Evolutionary conservation across 1,284 basidiomycete genomes (phyloP).

Genomic region (Cryptococcus sp.): DNA sequence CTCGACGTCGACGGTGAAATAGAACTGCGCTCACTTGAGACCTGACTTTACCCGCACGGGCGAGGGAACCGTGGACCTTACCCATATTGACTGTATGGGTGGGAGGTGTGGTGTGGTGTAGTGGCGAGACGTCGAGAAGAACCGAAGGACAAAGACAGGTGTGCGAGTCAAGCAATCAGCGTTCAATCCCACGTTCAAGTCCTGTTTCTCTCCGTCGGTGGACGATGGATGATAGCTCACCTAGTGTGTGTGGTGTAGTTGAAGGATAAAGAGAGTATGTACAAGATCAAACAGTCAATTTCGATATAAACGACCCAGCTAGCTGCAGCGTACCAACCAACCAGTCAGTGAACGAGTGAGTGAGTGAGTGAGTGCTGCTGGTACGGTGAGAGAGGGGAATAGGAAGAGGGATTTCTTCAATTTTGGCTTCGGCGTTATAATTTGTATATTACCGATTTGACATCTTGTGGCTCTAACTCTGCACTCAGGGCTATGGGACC

Average conservation of each 20-base stretch:
- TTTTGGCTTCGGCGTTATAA: background rate
- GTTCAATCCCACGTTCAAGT: background rate
- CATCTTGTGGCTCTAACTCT: background rate
- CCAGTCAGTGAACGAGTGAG: background rate
- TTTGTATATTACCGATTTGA: background rate
- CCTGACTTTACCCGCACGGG: constrained; percentile 99
- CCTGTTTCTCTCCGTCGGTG: background rate
- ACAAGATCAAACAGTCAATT: constrained; percentile 1
- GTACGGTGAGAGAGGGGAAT: background rate
- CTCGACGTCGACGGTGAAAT: constrained; percentile 3
- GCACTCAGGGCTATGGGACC: background rate
- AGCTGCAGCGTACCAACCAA: background rate
- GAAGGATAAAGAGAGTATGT: constrained; percentile 12
- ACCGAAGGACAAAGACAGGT: background rate
- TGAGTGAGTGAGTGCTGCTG: background rate
- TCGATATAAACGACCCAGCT: constrained; percentile 6
- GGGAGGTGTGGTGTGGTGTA: background rate
- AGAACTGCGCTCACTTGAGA: constrained; percentile 62
- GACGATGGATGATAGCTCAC: constrained; percentile 6
- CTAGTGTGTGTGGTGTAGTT: constrained; percentile 14
- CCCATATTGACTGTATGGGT: constrained; percentile 54
- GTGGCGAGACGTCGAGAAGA: constrained; percentile 5
- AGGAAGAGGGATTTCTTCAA: background rate
- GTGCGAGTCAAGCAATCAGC: constrained; percentile 1
- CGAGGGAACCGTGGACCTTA: constrained; percentile 97